phyloP scores from a whole-genome alignment of 768 basidiomycete species.

The Suillus bovinus region DNA sequence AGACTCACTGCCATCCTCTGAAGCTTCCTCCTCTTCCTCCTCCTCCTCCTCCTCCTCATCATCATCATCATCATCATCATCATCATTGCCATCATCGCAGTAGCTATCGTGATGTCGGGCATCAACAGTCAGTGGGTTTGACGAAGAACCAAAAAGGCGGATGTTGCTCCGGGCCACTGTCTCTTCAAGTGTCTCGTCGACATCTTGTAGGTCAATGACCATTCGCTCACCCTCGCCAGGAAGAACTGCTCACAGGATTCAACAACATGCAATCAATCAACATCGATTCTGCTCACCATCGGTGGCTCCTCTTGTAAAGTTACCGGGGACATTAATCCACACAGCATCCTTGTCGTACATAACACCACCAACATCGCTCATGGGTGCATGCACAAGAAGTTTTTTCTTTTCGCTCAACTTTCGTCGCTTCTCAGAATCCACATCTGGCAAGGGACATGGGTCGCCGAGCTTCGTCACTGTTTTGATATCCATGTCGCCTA shows the following conservation, averaged over 20 bases:
- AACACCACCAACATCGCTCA: slow-evolving; percentile 97
- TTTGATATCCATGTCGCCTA: slow-evolving; percentile 83
- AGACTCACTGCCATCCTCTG: slow-evolving; percentile 29
- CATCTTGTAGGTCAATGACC: slow-evolving; percentile 97
- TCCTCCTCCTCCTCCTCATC: slow-evolving; percentile 20
- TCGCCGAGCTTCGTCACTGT: slow-evolving; percentile 80
- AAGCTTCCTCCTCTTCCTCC: slow-evolving; percentile 29
- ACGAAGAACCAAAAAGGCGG: slow-evolving; percentile 80
- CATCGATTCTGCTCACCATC: slow-evolving; percentile 48
- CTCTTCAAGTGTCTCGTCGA: slow-evolving; percentile 78
- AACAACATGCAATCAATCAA: neutral
- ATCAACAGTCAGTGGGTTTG: slow-evolving; percentile 58
- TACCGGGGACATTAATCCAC: slow-evolving; percentile 96
- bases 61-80: slow-evolving; percentile 17
- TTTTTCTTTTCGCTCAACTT: slow-evolving; percentile 96
- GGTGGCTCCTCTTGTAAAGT: slow-evolving; percentile 76
- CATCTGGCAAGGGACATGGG: slow-evolving; percentile 92
- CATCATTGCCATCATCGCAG: slow-evolving; percentile 35
- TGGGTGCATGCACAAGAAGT: slow-evolving; percentile 90
- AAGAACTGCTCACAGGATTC: slow-evolving; percentile 43
- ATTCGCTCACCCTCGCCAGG: slow-evolving; percentile 96
- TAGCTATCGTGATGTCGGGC: slow-evolving; percentile 36
- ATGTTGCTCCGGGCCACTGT: slow-evolving; percentile 80
- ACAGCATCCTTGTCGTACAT: slow-evolving; percentile 98
- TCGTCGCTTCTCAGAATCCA: slow-evolving; percentile 86